Base-by-base conservation (phyloP, 306 rosid species). In the Castanea mollissima region DNA sequence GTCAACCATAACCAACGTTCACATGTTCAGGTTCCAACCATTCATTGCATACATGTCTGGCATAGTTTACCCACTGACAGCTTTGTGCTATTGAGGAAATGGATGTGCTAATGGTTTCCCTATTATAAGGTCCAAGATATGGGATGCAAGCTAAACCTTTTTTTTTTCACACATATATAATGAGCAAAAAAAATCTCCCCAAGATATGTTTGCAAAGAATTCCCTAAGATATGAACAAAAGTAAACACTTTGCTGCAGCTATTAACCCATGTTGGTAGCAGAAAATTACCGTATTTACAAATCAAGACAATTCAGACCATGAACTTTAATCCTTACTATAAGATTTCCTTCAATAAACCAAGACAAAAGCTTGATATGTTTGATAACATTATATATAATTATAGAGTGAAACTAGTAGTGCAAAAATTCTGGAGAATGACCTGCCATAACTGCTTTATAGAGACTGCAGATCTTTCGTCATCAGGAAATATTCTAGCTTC, bases 371-470 rank as follows among this genome's bases (percentile, higher is more conserved):
- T 55, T n/a, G 46, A 64, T 64, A 4, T 5, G 6, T 32, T 32
- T 32, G 35, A 32, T 32, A 32, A 32, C 35, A 32, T 4, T 4
- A 32, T 18, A 64, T 29, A 44, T 6, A 14, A 29, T 73, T 71
- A 55, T 19, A 44, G 11, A 58, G 29, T 49, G 25, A 32, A 74
- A 32, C 51, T 21, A 84, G 73, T 29, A 57, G 27, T 23, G 60
- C 60, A 57, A 35, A 35, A 73, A 16, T 49, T 55, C 34, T 72
- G 81, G 70, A 67, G 25, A 77, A 55, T 49, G 21, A 91, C 99
- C 99, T 96, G 99, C 84, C 93, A 90, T 85, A 93, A 79, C 81
- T 96, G 99, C 86, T 90, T 96, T 74, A 91, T 93, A 84, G 89
- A 83, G 78, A 93, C 98, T 12, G 90, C 93, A 14, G 98, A 87